phyloP scores from a whole-genome alignment of 495 filamentous ascomycete genomes.

The Talaromyces proteolyticus region DNA sequence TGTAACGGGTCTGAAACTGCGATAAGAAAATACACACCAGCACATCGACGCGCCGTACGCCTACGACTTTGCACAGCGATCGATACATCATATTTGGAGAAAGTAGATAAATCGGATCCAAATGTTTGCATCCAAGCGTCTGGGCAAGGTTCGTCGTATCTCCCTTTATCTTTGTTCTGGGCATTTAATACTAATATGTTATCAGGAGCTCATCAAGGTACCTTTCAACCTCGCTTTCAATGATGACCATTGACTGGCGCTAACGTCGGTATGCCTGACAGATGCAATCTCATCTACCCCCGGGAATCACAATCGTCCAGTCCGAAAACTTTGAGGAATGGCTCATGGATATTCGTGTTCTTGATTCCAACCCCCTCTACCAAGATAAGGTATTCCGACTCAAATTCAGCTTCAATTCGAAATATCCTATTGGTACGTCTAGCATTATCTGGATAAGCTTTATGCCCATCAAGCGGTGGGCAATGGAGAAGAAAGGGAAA shows the following conservation, averaged over 20 bases:
- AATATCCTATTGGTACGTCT: slow-evolving; percentile 84
- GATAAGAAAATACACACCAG: no score
- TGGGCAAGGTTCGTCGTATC: slow-evolving; percentile 35
- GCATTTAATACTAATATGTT: slow-evolving; percentile 4
- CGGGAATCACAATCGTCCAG: slow-evolving; percentile 73
- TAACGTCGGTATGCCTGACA: slow-evolving; percentile 10
- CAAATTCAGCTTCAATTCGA: slow-evolving; percentile 75
- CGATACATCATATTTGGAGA: no score
- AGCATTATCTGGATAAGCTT: background rate
- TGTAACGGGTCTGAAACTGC: background rate
- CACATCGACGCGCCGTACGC: no score
- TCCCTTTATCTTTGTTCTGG: background rate
- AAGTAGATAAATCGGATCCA: no score
- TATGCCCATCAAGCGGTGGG: background rate
- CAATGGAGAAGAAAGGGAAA: background rate
- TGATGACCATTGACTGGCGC: background rate
- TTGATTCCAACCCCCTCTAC: slow-evolving; percentile 92
- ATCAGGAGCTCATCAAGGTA: slow-evolving; percentile 38
- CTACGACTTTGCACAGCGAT: no score
- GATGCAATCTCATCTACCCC: slow-evolving; percentile 46
- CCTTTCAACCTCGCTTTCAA: background rate
- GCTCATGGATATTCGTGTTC: slow-evolving; percentile 86
- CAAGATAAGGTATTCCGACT: slow-evolving; percentile 72
- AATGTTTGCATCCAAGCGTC: slow-evolving; percentile 42
- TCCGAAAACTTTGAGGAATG: slow-evolving; percentile 84